Evolutionary conservation across 2,329 filamentous ascomycete species (phyloP), one percentile per base, ranked within the genome.

Genomic region (Nemania sp.): DNA sequence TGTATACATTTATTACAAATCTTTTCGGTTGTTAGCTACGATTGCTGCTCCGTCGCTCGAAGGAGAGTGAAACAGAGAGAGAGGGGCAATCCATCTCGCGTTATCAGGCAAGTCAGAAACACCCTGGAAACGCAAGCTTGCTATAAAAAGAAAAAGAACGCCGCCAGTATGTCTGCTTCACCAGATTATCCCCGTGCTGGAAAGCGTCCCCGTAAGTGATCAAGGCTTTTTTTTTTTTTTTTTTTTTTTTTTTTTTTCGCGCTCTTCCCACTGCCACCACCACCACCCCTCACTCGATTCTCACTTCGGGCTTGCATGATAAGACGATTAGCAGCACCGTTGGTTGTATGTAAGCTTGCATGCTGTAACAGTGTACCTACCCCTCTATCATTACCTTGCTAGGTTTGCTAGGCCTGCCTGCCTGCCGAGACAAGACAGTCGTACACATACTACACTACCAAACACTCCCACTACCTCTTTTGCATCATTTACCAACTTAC

Each of bases 141-240:
- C 27, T 35, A 32, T n/a, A 52, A 26, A 51, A 8, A 29, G 32
- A 20, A 32, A 24, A 29, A 41, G 1, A 18, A 20, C 5, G 29
- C 22, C n/a, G 5, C 26, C 29, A 69, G 43, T 38, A 72, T 72
- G 70, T 66, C 69, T 43, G 38, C 69, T 32, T 67, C 69, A 18
- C 62, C 71, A 57, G 70, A 73, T 24, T 66, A 72, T 51, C 71
- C 59, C 38, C 68, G 71, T 53, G 66, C 70, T 58, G 71, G 71
- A 66, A 73, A 73, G 54, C 71, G 71, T 55, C 71, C 71, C 29
- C 71, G 71, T 73, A 67, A 72, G 71, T 65, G 22, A 54, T 35
- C 15, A 15, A 13, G 35, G 20, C 7, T 13, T n/a, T 62, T 13
- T n/a, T 6, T 13, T 15, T 35, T 41, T 11, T 3, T 22, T 24